Base-by-base conservation (phyloP, 1,284 basidiomycete species). In the Ustilago curta region DNA sequence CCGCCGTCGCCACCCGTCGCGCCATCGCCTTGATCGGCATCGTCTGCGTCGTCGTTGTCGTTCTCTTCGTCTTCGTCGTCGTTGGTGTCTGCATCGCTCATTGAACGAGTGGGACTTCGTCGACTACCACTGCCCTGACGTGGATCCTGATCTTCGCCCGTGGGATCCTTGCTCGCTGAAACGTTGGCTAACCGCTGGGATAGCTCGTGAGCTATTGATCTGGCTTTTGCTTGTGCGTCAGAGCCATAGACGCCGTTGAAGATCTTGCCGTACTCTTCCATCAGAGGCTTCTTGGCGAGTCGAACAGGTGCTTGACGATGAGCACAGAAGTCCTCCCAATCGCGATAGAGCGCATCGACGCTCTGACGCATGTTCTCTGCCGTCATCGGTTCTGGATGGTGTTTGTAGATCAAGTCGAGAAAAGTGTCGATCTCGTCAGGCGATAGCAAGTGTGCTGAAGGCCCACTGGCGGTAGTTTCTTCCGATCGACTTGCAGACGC, bases 261-360 rank as follows among this genome's bases (percentile, higher is more conserved):
- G 25, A 76, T 64, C 43, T 76, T 76, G 47, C 29, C 50, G 19
- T 65, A 76, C 35, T 76, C 73, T n/a, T 70, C 73, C 73, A 76
- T 71, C 23, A 76, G 65, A 6, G 73, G 61, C 55, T 71, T 71
- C 55, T 76, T 76, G 25, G 59, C 52, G 29, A 62, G 25, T 29
- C 45, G 47, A 27, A 66, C 59, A 12, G 61, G 54, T 3, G 59
- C 61, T 40, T 64, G 56, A 23, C 71, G 71, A 3, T 42, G 61
- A 3, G 69, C 47, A 23, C 73, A 76, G 35, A 27, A 68, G 9
- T 58, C 50, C 4, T 56, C 49, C 73, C 73, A 76, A 23, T 76
- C 73, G 12, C 14, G 29, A 18, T 76, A 69, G 11, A 76, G 55
- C 5, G 69, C 58, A 19, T 76, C 69, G 21, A 76, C 73, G 48